Evolutionary conservation across 352 stramenopile genomes (phyloP).

Genomic region (Plasmopara viticola): DNA sequence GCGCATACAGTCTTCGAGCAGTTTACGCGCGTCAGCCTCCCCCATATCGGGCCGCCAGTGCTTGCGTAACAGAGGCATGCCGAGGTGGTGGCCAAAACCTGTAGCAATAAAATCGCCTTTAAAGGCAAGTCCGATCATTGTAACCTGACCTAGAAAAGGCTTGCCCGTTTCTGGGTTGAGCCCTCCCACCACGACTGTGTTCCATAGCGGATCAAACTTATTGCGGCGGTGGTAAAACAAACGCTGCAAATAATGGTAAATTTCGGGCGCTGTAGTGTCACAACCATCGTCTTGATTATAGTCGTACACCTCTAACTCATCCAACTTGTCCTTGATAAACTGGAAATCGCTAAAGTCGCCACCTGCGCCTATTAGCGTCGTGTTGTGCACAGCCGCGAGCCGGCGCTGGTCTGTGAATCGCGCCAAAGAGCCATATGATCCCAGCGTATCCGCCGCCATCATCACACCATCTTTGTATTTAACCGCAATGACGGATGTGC

Average conservation of each 20-base stretch:
- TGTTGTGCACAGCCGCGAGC: slow-evolving; percentile 80
- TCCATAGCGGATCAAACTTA: slow-evolving; percentile 99
- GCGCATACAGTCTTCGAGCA: slow-evolving; percentile 97
- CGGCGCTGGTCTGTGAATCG: slow-evolving; percentile 94
- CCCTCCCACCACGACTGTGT: slow-evolving; percentile 96
- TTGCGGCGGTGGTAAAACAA: slow-evolving; percentile 98
- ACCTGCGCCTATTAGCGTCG: slow-evolving; percentile 92
- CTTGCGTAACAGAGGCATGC: slow-evolving; percentile 94
- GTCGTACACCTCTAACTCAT: slow-evolving; percentile 92
- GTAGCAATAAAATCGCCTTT: slow-evolving; percentile 96
- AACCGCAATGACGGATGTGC: slow-evolving; percentile 95
- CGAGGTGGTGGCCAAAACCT: slow-evolving; percentile 96
- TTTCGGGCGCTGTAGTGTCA: slow-evolving; percentile 89
- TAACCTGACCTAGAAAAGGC: slow-evolving; percentile 95
- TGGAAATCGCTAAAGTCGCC: slow-evolving; percentile 98
- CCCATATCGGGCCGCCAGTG: slow-evolving; percentile 91
- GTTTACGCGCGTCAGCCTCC: slow-evolving; percentile 88
- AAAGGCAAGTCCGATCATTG: slow-evolving; percentile 96
- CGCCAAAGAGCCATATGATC: slow-evolving; percentile 95
- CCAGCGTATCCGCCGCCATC: slow-evolving; percentile 96
- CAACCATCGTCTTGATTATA: slow-evolving; percentile 94
- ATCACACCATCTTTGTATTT: slow-evolving; percentile 96
- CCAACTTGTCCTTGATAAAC: slow-evolving; percentile 92
- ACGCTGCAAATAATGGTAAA: slow-evolving; percentile 96
- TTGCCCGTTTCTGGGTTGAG: slow-evolving; percentile 83